Evolutionary conservation across 1,284 basidiomycete genomes (phyloP).

Genomic region (Puccinia polysora): DNA sequence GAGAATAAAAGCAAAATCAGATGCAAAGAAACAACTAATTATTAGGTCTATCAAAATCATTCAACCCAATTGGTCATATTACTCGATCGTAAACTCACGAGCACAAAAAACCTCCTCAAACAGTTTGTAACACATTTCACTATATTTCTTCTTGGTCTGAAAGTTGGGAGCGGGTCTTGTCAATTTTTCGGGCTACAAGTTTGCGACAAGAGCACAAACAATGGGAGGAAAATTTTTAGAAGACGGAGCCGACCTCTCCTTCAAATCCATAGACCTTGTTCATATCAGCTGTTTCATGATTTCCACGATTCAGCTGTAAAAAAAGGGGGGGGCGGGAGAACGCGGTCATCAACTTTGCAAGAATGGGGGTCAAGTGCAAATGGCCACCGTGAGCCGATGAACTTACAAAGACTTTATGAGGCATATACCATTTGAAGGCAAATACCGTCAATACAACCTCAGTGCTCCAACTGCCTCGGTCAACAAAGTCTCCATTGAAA

Average conservation of each 20-base stretch:
- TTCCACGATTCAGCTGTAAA: slow-evolving; percentile 80
- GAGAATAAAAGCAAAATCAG: neutral
- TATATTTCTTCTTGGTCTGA: slow-evolving; percentile 43
- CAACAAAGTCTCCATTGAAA: slow-evolving; percentile 72
- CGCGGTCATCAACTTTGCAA: slow-evolving; percentile 56
- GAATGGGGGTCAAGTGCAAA: neutral
- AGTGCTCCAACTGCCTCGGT: slow-evolving; percentile 93
- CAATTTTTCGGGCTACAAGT: neutral
- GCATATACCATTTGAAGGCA: slow-evolving; percentile 75
- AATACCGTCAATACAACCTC: slow-evolving; percentile 92
- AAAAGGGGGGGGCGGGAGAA: too few species aligned
- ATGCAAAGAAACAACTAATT: neutral
- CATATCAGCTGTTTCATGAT: slow-evolving; percentile 91
- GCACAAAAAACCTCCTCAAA: slow-evolving; percentile 87
- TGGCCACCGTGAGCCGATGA: slow-evolving; percentile 41
- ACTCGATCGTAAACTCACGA: slow-evolving; percentile 58
- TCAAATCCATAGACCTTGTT: slow-evolving; percentile 86
- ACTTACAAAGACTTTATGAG: slow-evolving; percentile 26
- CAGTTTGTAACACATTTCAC: slow-evolving; percentile 60
- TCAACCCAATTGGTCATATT: neutral
- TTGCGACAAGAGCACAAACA: slow-evolving; percentile 62
- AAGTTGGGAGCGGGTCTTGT: neutral
- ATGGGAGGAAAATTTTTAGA: slow-evolving; percentile 62
- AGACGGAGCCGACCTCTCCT: slow-evolving; percentile 91
- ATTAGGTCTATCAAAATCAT: neutral